Evolutionary conservation across 1,284 basidiomycete genomes (phyloP).

Genomic region (Singerocomus inundabilis): DNA sequence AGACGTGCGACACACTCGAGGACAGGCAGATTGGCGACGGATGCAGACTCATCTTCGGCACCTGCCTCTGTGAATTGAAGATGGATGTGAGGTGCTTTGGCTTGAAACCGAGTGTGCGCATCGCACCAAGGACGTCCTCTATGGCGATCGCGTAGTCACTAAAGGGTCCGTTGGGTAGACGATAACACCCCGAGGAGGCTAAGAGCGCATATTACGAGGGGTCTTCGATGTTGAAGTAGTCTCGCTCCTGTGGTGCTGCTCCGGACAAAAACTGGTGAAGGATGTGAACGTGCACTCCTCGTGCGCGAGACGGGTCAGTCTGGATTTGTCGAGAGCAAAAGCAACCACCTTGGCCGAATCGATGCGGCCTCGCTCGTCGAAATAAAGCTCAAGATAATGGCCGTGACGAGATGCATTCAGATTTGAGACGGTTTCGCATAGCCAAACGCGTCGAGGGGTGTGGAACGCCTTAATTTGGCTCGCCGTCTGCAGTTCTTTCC

Average conservation of each 20-base stretch:
- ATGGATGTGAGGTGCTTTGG: conserved; percentile 80
- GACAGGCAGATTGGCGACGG: conserved; percentile 60
- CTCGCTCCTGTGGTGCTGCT: conserved; percentile 77
- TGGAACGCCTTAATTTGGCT: conserved; percentile 75
- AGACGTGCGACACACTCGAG: conserved; percentile 72
- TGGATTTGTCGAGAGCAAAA: conserved; percentile 85
- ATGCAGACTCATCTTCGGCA: conserved; percentile 67
- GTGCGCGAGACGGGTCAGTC: conserved; percentile 70
- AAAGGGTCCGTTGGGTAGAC: conserved; percentile 81
- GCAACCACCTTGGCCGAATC: conserved; percentile 78
- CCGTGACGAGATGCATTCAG: conserved; percentile 86
- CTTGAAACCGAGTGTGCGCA: conserved; percentile 88
- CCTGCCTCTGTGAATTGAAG: conserved; percentile 78
- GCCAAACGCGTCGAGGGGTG: conserved; percentile 87
- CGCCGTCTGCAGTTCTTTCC: conserved; percentile 69
- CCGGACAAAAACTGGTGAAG: conserved; percentile 92
- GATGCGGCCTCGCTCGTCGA: conserved; percentile 75
- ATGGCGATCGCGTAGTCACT: conserved; percentile 83
- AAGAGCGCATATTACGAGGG: conserved; percentile 81
- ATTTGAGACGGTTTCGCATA: conserved; percentile 82
- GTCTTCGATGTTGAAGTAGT: conserved; percentile 77
- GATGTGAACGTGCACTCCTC: conserved; percentile 92
- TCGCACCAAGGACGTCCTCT: conserved; percentile 76
- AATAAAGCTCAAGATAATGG: conserved; percentile 89
- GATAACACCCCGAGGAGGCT: conserved; percentile 82